These are phyloP conservation scores for Tephrocybe sp. DNA, from an alignment of 768 basidiomycete species.

Conservation along the genomic window DNA sequence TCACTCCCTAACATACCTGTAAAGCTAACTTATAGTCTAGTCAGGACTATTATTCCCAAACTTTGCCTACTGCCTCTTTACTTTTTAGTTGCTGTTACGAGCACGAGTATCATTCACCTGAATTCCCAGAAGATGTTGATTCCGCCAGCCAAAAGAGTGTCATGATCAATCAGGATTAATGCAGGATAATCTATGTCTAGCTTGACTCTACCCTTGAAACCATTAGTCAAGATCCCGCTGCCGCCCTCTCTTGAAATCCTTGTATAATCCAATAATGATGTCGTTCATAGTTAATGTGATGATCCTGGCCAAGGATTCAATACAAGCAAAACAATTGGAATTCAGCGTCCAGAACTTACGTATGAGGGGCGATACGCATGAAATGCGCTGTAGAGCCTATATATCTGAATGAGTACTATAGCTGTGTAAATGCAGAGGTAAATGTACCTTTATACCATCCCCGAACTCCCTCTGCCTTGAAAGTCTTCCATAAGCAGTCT, in stretches of 20 bases:
- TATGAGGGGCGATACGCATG: constrained; percentile 88
- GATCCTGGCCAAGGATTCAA: constrained; percentile 45
- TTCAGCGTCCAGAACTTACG: constrained; percentile 43
- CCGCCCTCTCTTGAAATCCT: constrained; percentile 32
- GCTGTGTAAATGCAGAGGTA: not conserved
- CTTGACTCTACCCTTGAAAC: not conserved
- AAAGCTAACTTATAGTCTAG: too few relatives aligned
- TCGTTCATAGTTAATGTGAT: constrained; percentile 90
- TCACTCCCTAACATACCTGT: constrained; percentile 6
- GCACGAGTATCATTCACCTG: too few relatives aligned
- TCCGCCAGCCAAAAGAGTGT: too few relatives aligned
- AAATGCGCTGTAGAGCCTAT: constrained; percentile 92
- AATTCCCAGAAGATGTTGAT: too few relatives aligned
- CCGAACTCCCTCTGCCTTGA: constrained; percentile 80
- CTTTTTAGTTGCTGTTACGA: too few relatives aligned
- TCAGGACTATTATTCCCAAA: too few relatives aligned
- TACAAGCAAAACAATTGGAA: not conserved
- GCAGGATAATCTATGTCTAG: not conserved
- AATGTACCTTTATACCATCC: constrained; percentile 93
- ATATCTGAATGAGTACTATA: not conserved
- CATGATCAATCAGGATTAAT: not conserved
- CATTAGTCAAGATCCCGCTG: constrained; percentile 24
- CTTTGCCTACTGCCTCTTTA: too few relatives aligned
- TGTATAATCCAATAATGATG: constrained; percentile 68
- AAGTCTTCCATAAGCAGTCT: constrained; percentile 96